A percentile compares a stretch with the other conserved stretches of the same genome.
These are phyloP conservation scores for Litsea cubeba DNA, from an alignment of 164 flowering plant species.

Conservation along the genomic window DNA sequence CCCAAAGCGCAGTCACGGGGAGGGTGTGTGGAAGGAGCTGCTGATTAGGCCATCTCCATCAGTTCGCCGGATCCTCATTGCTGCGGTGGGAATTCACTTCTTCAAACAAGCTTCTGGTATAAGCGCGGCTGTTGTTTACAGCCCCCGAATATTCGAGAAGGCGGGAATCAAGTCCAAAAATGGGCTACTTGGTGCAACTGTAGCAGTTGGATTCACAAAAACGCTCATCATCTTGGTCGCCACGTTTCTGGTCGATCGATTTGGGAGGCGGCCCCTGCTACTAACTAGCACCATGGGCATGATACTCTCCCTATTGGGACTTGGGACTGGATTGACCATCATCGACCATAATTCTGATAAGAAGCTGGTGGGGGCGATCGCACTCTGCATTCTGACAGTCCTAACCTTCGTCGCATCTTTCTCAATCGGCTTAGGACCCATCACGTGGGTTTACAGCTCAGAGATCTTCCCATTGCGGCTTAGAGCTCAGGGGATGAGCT, in stretches of 20 bases:
- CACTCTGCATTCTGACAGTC: slow-evolving; percentile 27
- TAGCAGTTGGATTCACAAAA: slow-evolving; percentile 62
- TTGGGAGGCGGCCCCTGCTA: slow-evolving; percentile 65
- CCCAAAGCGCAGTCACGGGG: slow-evolving; percentile 31
- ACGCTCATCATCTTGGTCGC: slow-evolving; percentile 51
- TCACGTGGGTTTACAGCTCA: slow-evolving; percentile 67
- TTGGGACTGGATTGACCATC: slow-evolving; percentile 35
- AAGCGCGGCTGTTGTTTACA: slow-evolving; percentile 66
- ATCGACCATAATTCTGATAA: slow-evolving; percentile 28
- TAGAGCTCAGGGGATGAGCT: slow-evolving; percentile 51
- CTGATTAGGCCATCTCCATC: slow-evolving; percentile 54
- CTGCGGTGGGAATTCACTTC: slow-evolving; percentile 63
- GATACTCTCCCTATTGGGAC: slow-evolving; percentile 37
- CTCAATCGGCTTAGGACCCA: slow-evolving; percentile 70
- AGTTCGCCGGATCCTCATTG: slow-evolving; percentile 52
- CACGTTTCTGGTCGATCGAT: slow-evolving; percentile 44
- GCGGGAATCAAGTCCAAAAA: slow-evolving; percentile 43
- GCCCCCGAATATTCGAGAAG: slow-evolving; percentile 56
- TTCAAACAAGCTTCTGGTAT: slow-evolving; percentile 73
- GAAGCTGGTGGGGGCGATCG: slow-evolving; percentile 48
- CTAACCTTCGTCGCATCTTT: slow-evolving; percentile 40
- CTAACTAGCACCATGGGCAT: slow-evolving; percentile 53
- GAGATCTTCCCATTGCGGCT: slow-evolving; percentile 61
- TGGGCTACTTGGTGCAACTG: slow-evolving; percentile 45
- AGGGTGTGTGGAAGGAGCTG: slow-evolving; percentile 62